Base-by-base conservation (phyloP, 805 yeast species). In the Naumovozyma baii region DNA sequence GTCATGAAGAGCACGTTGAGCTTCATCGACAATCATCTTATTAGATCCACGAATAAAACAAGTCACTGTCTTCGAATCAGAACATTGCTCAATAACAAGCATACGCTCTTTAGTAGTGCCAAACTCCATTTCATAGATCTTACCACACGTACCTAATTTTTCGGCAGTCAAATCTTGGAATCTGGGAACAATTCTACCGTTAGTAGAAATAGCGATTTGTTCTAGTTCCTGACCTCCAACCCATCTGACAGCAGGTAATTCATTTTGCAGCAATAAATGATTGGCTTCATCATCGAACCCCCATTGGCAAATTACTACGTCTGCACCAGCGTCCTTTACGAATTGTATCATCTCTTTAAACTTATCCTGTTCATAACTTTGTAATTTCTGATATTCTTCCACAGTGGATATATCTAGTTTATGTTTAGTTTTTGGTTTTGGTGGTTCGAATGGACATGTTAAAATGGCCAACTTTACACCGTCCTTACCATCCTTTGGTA, bases 371-470 rank as follows among this genome's bases (percentile, higher is more conserved):
- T 92, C 99, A 63, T 92, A 92, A 38, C 75, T 76, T 68, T 94
- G 98, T 59, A 92, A 73, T 47, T 77, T 81, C 62, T 82, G 76
- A 67, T 88, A 92, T 66, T 92, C 98, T 55, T 88, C 96, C 16
- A 87, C 96, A n/a, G 83, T 67, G 13, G 90, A 76, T 47, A 90
- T 90, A 61, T 90, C 95, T 54, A 90, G 72, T 72, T 90, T 90
- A 68, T 90, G 98, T 67, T 92, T 92, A 18, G 99, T 92, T 69
- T 92, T 92, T 51, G 99, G 99, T 68, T 92, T 92, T 54, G 99
- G 99, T 31, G 99, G 99, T 70, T 92, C 99, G 59, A 92, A 92
- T 52, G 99, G 97, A 69, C 97, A 90, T 2, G 99, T 92, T 59
- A 92, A 72, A 49, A 92, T 90, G 36, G 97, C 97, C 45, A 92